phyloP scores from a whole-genome alignment of 345 rosid species.

The Lepidium africanum region DNA sequence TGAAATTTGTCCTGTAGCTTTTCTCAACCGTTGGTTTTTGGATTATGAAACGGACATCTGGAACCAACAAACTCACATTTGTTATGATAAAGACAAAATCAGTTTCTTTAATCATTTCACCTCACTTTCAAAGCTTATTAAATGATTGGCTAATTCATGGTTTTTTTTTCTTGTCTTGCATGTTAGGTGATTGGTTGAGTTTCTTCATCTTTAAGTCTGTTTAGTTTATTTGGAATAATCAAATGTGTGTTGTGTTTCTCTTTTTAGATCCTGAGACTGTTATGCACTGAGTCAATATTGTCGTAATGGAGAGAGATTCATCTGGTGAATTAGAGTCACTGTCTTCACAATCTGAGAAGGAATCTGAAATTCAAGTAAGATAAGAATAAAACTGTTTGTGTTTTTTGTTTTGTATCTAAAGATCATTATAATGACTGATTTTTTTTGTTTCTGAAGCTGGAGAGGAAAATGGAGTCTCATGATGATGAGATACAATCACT shows the following conservation, averaged over 20 bases:
- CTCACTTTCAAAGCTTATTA: neutral
- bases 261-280: constrained; percentile 33
- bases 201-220: constrained; percentile 20
- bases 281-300: constrained; percentile 25
- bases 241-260: neutral
- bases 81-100: constrained; percentile 14
- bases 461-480: constrained; percentile 48
- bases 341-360: constrained; percentile 65
- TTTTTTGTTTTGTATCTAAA: neutral
- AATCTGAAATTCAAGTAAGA: constrained; percentile 68
- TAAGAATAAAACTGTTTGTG: neutral
- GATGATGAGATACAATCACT: constrained; percentile 41
- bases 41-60: constrained; percentile 10
- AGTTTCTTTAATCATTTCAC: neutral
- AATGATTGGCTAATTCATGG: constrained; percentile 17
- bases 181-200: constrained; percentile 18
- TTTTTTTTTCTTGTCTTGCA: constrained; percentile 21
- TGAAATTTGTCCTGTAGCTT: neutral
- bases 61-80: constrained; percentile 3
- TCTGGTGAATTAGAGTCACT: constrained; percentile 68
- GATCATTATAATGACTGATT: neutral
- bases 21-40: neutral
- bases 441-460: constrained; percentile 30
- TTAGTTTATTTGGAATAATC: constrained; percentile 2
- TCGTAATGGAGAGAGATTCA: constrained; percentile 45